Evolutionary conservation across 164 flowering plant genomes (phyloP), one percentile per base, ranked within the genome.

Genomic region (Nelumbo lutea): DNA sequence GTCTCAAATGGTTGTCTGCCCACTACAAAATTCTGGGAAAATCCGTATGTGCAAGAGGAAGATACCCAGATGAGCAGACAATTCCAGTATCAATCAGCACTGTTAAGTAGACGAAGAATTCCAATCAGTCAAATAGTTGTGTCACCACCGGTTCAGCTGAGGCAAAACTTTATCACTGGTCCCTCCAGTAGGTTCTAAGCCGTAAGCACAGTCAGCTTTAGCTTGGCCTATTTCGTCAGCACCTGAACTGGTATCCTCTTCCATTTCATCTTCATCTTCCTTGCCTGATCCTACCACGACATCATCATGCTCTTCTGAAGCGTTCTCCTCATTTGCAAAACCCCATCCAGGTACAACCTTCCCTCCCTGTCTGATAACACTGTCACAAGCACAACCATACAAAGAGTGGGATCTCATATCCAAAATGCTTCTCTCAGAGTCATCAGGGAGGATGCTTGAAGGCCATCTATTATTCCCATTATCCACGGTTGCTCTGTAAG

Each of bases 231-330:
- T 70, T 70, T 72, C 82, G 48, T 79, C 81, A 64, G 68, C 75
- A 7, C 71, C 76, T 42, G 79, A 77, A 78, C 76, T 79, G 0
- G 70, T 60, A 67, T 79, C 78, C 47, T 82, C 82, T 51, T 55
- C 78, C 72, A 61, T 77, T n/a, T 74, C 80, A 62, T 73, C 79
- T 1, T 72, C 78, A 39, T 74, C 77, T 4, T 68, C 72, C 42
- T 76, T 72, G 8, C 68, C 79, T 44, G 82, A 73, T 51, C 70
- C 73, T 45, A 66, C 68, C 43, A 50, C 62, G 39, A 47, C 69
- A 43, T 75, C 82, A 15, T 62, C 80, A n/a, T 68, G 68, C 57
- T 79, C 79, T 64, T 77, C 75, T 4, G 75, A 74, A 67, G 75
- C 76, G 64, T 66, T 52, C 38, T 52, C 75, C 43, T 79, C 74